phyloP scores from a whole-genome alignment of 2,329 filamentous ascomycete genomes.

The Pseudogymnoascus sp. region DNA sequence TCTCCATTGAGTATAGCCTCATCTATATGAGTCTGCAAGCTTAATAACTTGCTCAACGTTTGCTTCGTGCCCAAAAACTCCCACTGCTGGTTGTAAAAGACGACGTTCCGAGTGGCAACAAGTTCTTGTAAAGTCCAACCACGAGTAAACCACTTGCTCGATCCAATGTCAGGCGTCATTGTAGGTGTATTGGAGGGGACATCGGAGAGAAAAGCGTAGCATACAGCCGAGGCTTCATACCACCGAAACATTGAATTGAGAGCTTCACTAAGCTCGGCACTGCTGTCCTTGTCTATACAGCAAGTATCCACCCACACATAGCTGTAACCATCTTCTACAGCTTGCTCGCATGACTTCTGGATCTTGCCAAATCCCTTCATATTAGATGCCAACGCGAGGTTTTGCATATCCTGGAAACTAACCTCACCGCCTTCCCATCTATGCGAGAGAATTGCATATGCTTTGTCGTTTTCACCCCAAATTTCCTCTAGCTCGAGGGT shows the following conservation, averaged over 20 bases:
- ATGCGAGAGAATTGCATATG: constrained; percentile 14
- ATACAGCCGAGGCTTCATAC: constrained; percentile 17
- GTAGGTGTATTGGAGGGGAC: constrained; percentile 8
- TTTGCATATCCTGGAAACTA: constrained; percentile 10
- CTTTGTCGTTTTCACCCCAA: not conserved
- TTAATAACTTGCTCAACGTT: constrained; percentile 36
- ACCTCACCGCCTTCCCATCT: constrained; percentile 12
- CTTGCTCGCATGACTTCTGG: constrained; percentile 9
- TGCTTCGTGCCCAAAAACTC: constrained; percentile 35
- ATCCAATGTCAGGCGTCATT: constrained; percentile 5
- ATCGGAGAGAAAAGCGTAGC: constrained; percentile 18
- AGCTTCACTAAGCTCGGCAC: constrained; percentile 15
- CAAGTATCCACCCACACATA: constrained; percentile 15
- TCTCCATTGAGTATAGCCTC: constrained; percentile 22
- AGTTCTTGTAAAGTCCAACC: constrained; percentile 13
- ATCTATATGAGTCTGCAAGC: constrained; percentile 31
- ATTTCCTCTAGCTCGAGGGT: not conserved
- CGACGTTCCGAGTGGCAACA: constrained; percentile 19
- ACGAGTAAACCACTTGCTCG: not conserved
- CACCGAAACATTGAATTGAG: constrained; percentile 22
- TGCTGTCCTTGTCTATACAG: constrained; percentile 16
- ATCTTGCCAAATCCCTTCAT: constrained; percentile 12
- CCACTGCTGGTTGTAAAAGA: constrained; percentile 31
- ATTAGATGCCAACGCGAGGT: constrained; percentile 13
- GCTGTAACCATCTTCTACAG: not conserved